Conservation (phyloP, 306 rosid genomes). For the Elaeagnus macrophylla region DNA sequence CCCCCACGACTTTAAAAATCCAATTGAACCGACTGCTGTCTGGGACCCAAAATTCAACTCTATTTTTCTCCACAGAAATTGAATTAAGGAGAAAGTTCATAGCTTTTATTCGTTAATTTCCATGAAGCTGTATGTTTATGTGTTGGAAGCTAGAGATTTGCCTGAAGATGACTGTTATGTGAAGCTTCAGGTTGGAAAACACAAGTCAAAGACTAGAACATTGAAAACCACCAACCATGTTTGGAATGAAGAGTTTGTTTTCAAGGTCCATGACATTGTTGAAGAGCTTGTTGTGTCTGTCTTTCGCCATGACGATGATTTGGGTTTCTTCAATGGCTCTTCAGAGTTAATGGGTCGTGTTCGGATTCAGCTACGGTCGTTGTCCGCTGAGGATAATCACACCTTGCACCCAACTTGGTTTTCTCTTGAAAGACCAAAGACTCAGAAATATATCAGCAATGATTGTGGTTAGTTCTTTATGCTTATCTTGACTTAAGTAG, state of each 20-base stretch:
- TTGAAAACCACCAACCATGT: conserved; percentile 33
- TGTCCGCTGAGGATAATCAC: conserved; percentile 39
- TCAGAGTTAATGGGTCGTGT: conserved; percentile 48
- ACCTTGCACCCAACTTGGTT: conserved; percentile 70
- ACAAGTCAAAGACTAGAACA: conserved; percentile 47
- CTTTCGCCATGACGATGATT: conserved; percentile 24
- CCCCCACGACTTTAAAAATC: conserved; percentile 6
- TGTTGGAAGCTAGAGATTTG: conserved; percentile 59
- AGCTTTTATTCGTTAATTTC: not conserved
- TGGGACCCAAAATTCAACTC: not conserved
- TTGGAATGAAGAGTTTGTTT: conserved; percentile 77
- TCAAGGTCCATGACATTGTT: conserved; percentile 35
- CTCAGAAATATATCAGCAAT: conserved; percentile 36
- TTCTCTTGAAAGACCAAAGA: conserved; percentile 34
- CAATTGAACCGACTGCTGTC: conserved; percentile 14
- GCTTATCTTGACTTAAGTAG: too few relatives aligned
- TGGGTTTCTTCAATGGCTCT: conserved; percentile 23
- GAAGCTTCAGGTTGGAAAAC: conserved; percentile 57
- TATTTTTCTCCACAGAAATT: not conserved
- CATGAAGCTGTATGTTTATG: conserved; percentile 59
- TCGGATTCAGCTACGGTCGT: conserved; percentile 34
- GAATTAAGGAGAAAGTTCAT: not conserved
- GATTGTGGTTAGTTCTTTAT: conserved; percentile 46
- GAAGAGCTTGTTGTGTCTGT: conserved; percentile 50
- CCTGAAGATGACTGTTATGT: conserved; percentile 41